A percentile compares a stretch with the other conserved stretches of the same genome.
These are phyloP conservation scores for Backusella parvicylindrica DNA, from an alignment of 192 early-diverging fungal genomes.

Conservation along the genomic window DNA sequence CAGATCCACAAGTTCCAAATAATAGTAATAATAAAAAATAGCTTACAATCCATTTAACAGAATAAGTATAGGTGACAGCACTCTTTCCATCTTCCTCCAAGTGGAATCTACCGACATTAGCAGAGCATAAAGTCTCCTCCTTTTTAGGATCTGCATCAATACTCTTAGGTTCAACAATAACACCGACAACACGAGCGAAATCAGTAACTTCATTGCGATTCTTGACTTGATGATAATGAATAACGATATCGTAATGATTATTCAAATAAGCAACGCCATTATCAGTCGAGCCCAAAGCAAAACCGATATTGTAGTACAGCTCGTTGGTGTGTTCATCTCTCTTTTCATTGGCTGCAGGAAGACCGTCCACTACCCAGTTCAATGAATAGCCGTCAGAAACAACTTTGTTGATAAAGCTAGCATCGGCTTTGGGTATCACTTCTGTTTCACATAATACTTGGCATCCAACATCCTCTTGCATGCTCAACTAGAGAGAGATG, in stretches of 20 bases:
- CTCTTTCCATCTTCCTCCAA: conserved; percentile 46
- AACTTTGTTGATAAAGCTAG: conserved; percentile 83
- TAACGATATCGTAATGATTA: conserved; percentile 88
- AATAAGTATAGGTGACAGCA: conserved; percentile 61
- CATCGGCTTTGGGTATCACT: conserved; percentile 63
- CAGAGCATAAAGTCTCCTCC: conserved; percentile 26
- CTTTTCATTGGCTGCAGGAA: conserved; percentile 73
- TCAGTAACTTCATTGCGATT: conserved; percentile 49
- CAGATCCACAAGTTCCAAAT: background rate
- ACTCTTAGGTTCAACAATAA: conserved; percentile 73
- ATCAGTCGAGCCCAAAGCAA: conserved; percentile 64
- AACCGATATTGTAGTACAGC: conserved; percentile 72
- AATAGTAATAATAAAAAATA: background rate
- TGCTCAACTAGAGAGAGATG: conserved; percentile 49
- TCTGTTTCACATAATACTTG: conserved; percentile 58
- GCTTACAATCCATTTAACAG: conserved; percentile 56
- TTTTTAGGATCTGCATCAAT: conserved; percentile 28
- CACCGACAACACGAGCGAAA: conserved; percentile 82
- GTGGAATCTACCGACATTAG: conserved; percentile 35
- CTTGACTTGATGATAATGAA: conserved; percentile 67
- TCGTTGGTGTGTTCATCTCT: conserved; percentile 46
- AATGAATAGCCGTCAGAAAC: conserved; percentile 72
- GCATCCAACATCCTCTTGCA: conserved; percentile 60
- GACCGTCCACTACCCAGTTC: conserved; percentile 89
- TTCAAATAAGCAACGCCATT: conserved; percentile 48